Evolutionary conservation across 2,329 filamentous ascomycete species (phyloP), one percentile per base, ranked within the genome.

Genomic region (Fusarium musae): DNA sequence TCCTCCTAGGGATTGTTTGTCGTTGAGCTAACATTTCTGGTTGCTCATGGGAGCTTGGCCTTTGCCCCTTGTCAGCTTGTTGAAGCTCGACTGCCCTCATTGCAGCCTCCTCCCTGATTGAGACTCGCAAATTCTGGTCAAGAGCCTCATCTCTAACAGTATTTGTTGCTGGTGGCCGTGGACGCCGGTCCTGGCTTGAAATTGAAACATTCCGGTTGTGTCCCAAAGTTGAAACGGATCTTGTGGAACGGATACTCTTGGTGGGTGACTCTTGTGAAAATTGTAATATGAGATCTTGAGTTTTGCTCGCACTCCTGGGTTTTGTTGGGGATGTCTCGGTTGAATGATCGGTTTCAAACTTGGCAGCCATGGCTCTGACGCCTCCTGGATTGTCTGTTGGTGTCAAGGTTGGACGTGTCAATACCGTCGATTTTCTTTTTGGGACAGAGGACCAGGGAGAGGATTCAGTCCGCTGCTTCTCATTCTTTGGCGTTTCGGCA

Each of bases 291-390:
- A 76, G 62, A 44, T 65, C 71, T 37, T 75, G 77, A 7, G 76
- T 65, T 50, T 70, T 75, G 64, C 60, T 70, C 26, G 68, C 50
- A 37, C 54, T 69, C 26, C 52, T 62, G 28, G 44, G n/a, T 6
- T 39, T 44, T 23, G 43, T 23, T 11, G 64, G 58, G 7, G 66
- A 63, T 30, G 52, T 15, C 17, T 71, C 63, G 10, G 59, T 63
- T 10, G 62, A 50, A 44, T 40, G 36, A 12, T 73, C 66, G 19
- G 74, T 83, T 69, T 89, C 86, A 76, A 88, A 88, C 75, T 84
- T 82, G 40, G 87, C 87, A 8, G 87, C 84, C 82, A 89, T 87
- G 5, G 85, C 86, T 72, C 80, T 86, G 17, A 88, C 87, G 6
- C 80, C 78, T 26, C 77, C 76, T 66, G 62, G 70, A 28, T 79